phyloP scores from a whole-genome alignment of 2,329 filamentous ascomycete genomes.

The Fusarium temperatum region DNA sequence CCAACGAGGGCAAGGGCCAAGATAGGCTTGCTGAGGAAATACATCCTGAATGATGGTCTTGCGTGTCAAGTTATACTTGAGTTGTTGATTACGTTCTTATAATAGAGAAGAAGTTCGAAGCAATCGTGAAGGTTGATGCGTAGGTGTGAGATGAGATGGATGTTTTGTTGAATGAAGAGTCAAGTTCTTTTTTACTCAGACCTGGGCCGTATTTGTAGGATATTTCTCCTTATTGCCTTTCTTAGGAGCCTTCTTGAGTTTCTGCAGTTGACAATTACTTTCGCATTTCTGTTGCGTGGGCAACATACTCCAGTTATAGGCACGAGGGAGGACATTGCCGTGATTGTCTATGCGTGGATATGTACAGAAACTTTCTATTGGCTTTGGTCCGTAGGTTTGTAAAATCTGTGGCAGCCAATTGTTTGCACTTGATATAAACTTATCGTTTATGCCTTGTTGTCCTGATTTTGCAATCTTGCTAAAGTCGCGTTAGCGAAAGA shows the following conservation, averaged over 20 bases:
- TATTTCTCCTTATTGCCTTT: accelerated
- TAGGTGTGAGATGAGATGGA: background rate
- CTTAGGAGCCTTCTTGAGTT: too few species aligned
- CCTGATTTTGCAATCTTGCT: background rate
- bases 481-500: background rate
- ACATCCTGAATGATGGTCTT: background rate
- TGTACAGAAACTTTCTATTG: background rate
- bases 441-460: background rate
- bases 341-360: background rate
- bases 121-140: background rate
- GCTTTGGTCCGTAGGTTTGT: accelerated
- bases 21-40: background rate
- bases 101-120: background rate
- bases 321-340: accelerated
- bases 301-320: accelerated
- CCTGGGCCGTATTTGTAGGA: background rate
- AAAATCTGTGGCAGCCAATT: too few species aligned
- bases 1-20: background rate
- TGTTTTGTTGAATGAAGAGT: background rate
- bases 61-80: background rate
- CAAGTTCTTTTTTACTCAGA: background rate
- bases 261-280: background rate
- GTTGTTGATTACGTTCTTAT: background rate
- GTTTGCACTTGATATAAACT: accelerated
- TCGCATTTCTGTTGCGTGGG: too few species aligned